Base-by-base conservation (phyloP, 305 asterid genomes). In the Fraxinus ornus region DNA sequence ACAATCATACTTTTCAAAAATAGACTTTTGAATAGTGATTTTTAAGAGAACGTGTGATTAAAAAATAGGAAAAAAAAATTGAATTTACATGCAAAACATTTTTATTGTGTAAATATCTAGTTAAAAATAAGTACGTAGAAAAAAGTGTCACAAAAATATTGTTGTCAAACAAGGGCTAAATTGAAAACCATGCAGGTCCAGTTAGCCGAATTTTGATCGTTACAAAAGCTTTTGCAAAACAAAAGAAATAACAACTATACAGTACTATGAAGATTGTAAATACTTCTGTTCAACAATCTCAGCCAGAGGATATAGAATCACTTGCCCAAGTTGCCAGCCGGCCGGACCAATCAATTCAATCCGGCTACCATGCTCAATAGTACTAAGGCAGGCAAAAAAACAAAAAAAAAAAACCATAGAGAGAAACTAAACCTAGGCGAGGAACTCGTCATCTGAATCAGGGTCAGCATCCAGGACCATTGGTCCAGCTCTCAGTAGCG, bases 401-500 rank as follows among this genome's bases (percentile, higher is more conserved):
- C 26, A 36, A 36, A 1, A 36, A 36, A 36, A 7, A 36, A 6
- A 12, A 47, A 41, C 15, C 49, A 9, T 41, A 41, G 49, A 41
- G 49, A 41, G 79, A 81, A 41, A 15, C 17, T 28, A 57, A 41
- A 41, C 28, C 81, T 86, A 88, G 47, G 66, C 89, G 30, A 78
- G 80, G 21, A 82, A n/a, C 81, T 88, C 90, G 1, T 85, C 49
- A 57, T 93, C 94, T 41, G 88, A 86, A 26, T 86, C 91, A 72
- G 85, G 9, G 36, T 10, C 72, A 2, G 84, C 89, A 26, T 88
- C 89, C 28, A 78, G 72, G 47, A 87, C 32, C 75, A 79, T 81
- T 5, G 88, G 91, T 76, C 89, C 89, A 1, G 87, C 91, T 72
- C 89, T 84, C 4, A 89, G 86, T 21, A 88, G 80, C 0, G 91